phyloP scores from a whole-genome alignment of 1,139 yeast species.

The Blastobotrys malaysiensis region DNA sequence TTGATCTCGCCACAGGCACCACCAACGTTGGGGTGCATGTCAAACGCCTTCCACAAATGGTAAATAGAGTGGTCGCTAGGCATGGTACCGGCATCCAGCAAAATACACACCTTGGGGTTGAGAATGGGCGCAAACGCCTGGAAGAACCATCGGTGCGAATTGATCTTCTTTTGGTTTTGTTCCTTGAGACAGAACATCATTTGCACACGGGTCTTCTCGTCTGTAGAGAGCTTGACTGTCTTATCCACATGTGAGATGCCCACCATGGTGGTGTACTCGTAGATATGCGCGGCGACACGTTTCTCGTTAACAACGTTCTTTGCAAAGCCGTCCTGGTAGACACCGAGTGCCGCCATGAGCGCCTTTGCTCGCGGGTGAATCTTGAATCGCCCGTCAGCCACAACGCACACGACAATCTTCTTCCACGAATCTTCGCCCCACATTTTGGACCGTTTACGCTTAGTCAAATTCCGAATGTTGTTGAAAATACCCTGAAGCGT shows the following conservation, averaged over 20 bases:
- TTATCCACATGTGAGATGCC: conserved; percentile 63
- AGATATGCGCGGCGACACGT: conserved; percentile 65
- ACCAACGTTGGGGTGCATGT: conserved; percentile 62
- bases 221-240: conserved; percentile 47
- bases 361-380: conserved; percentile 61
- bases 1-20: conserved; percentile 87
- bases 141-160: conserved; percentile 82
- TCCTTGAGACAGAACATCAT: conserved; percentile 74
- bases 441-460: conserved; percentile 50
- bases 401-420: conserved; percentile 65
- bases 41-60: conserved; percentile 70
- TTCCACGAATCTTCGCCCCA: conserved; percentile 87
- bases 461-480: conserved; percentile 58
- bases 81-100: conserved; percentile 76
- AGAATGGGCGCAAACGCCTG: conserved; percentile 71
- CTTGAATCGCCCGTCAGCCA: conserved; percentile 72
- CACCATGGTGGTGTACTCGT: conserved; percentile 74
- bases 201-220: conserved; percentile 65
- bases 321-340: conserved; percentile 78
- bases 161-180: conserved; percentile 66
- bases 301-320: conserved; percentile 68
- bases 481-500: conserved; percentile 75
- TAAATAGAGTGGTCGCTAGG: conserved; percentile 70
- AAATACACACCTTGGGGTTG: conserved; percentile 63
- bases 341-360: conserved; percentile 65